Evolutionary conservation across 176 grass and related monocot species (phyloP).

Genomic region (Rhynchospora breviuscula): DNA sequence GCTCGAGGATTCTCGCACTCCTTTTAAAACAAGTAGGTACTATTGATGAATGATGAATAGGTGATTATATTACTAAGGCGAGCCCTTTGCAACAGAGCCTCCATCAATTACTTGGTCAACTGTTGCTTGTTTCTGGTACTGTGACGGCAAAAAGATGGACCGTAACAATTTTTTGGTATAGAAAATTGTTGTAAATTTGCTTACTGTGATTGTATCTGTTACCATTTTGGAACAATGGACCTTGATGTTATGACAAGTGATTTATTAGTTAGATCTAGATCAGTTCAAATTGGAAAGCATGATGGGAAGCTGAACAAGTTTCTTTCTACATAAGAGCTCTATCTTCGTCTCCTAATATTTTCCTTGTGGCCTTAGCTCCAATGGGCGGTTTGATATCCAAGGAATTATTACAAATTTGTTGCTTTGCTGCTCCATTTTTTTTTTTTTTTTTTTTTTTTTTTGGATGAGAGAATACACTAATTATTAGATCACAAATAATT

Average conservation of each 20-base stretch:
- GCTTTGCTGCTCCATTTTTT: too few relatives aligned
- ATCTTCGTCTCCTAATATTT: background rate
- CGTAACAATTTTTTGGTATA: background rate
- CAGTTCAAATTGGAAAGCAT: background rate
- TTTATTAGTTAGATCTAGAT: background rate
- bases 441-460: too few relatives aligned
- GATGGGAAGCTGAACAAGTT: background rate
- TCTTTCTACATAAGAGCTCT: background rate
- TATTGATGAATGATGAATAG: background rate
- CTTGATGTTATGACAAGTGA: background rate
- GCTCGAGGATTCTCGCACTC: background rate
- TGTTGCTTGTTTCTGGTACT: background rate
- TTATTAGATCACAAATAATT: background rate
- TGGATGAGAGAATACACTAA: background rate
- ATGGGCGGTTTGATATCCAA: too few relatives aligned
- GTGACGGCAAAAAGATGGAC: background rate
- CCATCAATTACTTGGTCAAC: background rate
- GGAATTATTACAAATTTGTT: too few relatives aligned
- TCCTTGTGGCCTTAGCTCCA: background rate
- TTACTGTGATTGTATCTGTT: background rate
- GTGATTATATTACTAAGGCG: background rate
- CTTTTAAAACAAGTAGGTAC: background rate
- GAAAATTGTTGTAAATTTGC: background rate
- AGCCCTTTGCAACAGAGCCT: background rate
- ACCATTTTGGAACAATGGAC: background rate